Conservation (phyloP, 202 grass and related monocot species). For the Zizania palustris region DNA sequence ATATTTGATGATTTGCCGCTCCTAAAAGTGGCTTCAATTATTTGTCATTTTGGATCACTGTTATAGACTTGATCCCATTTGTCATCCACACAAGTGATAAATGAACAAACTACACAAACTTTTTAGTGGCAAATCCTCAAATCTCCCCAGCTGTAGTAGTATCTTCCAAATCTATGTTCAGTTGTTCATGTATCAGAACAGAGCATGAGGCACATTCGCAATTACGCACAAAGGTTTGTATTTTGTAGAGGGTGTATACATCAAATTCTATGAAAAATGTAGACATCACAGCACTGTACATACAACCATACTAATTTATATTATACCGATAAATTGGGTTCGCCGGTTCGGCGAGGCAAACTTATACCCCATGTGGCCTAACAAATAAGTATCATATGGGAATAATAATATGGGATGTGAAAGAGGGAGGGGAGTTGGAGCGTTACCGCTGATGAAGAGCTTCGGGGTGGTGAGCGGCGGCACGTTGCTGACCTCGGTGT, state of each 20-base stretch:
- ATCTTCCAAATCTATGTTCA: background rate
- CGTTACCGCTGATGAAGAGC: constrained; percentile 80
- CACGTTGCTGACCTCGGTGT: constrained; percentile 54
- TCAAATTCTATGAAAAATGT: background rate
- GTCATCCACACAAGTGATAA: no score
- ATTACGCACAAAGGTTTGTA: background rate
- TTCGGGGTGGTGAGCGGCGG: constrained; percentile 77
- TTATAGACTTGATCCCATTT: no score
- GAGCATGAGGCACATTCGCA: background rate
- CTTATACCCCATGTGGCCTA: background rate
- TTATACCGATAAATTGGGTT: background rate
- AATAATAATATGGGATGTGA: background rate
- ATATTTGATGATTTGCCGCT: no score
- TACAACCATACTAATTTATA: background rate
- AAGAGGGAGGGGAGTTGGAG: background rate
- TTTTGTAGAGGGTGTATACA: background rate
- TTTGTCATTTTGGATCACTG: no score
- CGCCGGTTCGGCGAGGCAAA: background rate
- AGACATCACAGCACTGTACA: background rate
- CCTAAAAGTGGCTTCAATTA: no score
- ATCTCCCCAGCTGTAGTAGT: background rate
- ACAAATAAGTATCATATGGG: background rate
- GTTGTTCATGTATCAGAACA: background rate
- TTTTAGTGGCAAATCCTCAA: no score
- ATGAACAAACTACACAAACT: no score